Conservation (phyloP, 23 red algal species). For the Gracilaria domingensis region DNA sequence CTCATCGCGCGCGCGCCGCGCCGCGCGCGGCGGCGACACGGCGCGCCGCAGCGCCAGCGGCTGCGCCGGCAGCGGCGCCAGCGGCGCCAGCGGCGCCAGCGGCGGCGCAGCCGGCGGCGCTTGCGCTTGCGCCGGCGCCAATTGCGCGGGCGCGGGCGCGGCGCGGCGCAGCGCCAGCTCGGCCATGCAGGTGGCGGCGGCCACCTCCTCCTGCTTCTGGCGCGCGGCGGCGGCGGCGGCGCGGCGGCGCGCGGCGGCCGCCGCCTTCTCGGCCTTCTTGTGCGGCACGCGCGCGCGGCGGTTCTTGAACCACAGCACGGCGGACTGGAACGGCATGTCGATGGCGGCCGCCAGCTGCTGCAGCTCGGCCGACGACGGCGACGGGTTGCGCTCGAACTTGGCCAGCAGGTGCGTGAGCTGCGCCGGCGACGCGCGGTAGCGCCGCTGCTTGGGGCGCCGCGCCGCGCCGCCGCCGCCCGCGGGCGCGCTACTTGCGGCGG, state of each 20-base stretch:
- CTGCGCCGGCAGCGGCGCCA: neutral
- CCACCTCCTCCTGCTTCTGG: conserved; percentile 8
- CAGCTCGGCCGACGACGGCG: conserved; percentile 63
- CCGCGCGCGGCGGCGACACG: neutral
- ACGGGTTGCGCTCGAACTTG: conserved; percentile 61
- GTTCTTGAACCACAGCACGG: conserved; percentile 86
- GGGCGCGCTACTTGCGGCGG: neutral
- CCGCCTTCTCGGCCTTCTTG: conserved; percentile 64
- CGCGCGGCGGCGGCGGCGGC: neutral
- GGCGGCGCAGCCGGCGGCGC: neutral
- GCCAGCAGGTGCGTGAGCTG: conserved; percentile 69
- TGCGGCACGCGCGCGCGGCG: conserved; percentile 75
- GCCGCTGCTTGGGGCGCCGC: conserved; percentile 58
- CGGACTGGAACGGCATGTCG: conserved; percentile 72
- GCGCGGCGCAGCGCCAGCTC: neutral
- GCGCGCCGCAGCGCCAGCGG: neutral
- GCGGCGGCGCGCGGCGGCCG: neutral
- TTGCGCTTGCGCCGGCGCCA: too few relatives aligned
- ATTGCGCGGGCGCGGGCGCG: neutral
- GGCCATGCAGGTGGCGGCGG: conserved; percentile 16
- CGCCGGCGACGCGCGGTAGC: conserved; percentile 74
- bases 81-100: neutral
- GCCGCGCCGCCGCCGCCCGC: neutral
- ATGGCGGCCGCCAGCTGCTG: conserved; percentile 60
- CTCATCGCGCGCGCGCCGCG: neutral